A percentile compares a stretch with the other conserved stretches of the same genome.
phyloP scores from a whole-genome alignment of 73 alveolate species.

The Stentor roeselii region DNA sequence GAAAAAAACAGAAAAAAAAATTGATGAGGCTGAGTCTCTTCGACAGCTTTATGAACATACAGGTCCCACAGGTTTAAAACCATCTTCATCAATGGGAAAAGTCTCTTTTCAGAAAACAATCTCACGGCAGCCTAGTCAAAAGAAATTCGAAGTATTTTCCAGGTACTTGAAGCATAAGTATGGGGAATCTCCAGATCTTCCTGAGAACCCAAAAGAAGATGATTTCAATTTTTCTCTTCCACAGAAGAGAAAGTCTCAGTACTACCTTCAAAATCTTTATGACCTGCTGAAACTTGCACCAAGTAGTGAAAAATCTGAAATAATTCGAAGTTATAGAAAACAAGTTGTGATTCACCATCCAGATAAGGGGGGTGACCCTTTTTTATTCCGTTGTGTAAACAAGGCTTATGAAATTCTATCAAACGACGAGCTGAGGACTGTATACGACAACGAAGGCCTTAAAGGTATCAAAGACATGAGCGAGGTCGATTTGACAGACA shows the following conservation, averaged over 20 bases:
- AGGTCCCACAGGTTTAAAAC: constrained; percentile 21
- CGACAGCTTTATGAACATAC: background rate
- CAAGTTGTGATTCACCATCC: background rate
- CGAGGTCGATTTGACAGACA: background rate
- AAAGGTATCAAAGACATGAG: background rate
- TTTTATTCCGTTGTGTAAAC: background rate
- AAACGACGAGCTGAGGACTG: background rate
- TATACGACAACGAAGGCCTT: constrained; percentile 14
- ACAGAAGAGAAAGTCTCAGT: background rate
- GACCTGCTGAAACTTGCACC: constrained; percentile 11
- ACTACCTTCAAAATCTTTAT: background rate
- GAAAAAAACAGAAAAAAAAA: too few species aligned
- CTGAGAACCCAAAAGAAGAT: too few species aligned
- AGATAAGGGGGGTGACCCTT: constrained; percentile 10
- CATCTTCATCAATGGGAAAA: background rate
- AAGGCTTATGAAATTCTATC: constrained; percentile 2
- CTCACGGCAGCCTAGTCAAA: background rate
- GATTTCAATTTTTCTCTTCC: background rate
- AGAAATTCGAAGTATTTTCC: background rate
- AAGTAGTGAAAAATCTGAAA: background rate
- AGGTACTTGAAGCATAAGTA: background rate
- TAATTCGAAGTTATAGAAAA: background rate
- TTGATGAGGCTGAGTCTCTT: too few species aligned
- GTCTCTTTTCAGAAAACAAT: background rate
- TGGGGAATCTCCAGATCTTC: background rate